Evolutionary conservation across 2,329 filamentous ascomycete species (phyloP).

Genomic region (Ambrosiella beaveri): DNA sequence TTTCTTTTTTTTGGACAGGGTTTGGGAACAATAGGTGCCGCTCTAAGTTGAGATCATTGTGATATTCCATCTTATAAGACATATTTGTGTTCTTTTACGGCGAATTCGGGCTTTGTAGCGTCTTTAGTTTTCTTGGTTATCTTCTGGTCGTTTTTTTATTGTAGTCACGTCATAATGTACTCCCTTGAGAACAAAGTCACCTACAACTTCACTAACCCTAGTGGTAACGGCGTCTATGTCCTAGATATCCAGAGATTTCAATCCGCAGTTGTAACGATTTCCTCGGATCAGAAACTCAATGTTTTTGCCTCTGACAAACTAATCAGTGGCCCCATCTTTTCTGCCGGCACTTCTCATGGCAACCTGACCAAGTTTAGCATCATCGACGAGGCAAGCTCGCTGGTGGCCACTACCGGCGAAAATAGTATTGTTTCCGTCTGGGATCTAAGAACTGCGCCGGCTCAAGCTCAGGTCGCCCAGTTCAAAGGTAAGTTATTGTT

Average conservation of each 20-base stretch:
- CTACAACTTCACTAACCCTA: conserved; percentile 12
- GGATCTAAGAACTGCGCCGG: conserved; percentile 38
- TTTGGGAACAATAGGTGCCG: no score
- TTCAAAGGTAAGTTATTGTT: conserved; percentile 24
- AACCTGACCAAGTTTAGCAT: conserved; percentile 47
- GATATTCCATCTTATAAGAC: no score
- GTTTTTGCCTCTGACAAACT: conserved; percentile 21
- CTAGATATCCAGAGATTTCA: conserved; percentile 10
- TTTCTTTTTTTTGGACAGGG: no score
- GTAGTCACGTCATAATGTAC: conserved; percentile 2
- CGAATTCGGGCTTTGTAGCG: not conserved
- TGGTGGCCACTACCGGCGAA: conserved; percentile 53
- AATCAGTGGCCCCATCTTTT: conserved; percentile 27
- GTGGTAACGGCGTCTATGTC: conserved; percentile 10
- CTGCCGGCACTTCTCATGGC: conserved; percentile 30
- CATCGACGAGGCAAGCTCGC: conserved; percentile 31
- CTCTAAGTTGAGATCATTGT: no score
- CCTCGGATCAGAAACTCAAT: conserved; percentile 8
- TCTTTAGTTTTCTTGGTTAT: not conserved
- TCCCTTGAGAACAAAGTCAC: conserved; percentile 9
- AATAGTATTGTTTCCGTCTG: conserved; percentile 50
- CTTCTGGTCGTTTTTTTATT: not conserved
- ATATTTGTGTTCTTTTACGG: no score
- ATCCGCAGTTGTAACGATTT: conserved; percentile 2
- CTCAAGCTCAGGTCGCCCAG: conserved; percentile 25